Evolutionary conservation across 2,329 filamentous ascomycete species (phyloP).

Genomic region (Ophiostoma sp.): DNA sequence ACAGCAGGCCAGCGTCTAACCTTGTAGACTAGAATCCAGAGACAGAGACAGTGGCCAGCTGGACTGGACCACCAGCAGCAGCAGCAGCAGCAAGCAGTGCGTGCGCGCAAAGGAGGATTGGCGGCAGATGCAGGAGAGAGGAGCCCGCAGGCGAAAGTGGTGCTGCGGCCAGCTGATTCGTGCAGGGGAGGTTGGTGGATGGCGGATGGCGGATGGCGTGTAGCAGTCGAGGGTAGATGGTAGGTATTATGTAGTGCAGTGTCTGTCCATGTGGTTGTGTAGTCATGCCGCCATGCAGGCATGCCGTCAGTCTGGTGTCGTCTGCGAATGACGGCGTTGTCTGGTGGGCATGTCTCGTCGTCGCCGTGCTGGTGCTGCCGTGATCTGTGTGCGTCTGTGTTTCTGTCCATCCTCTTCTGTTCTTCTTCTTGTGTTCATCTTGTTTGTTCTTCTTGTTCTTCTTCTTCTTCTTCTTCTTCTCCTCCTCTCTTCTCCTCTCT

Average conservation of each 20-base stretch:
- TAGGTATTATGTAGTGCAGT: neutral
- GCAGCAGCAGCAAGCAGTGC: neutral
- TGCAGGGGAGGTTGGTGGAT: conserved; percentile 17
- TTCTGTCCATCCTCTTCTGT: neutral
- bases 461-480: neutral
- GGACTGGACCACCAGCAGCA: too few relatives aligned
- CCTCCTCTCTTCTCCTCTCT: neutral
- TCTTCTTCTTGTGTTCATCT: neutral
- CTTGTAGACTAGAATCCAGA: neutral
- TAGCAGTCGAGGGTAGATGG: neutral
- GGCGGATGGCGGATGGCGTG: neutral
- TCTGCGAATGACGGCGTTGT: neutral
- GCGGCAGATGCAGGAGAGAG: conserved; percentile 23
- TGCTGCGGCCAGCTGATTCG: conserved; percentile 21
- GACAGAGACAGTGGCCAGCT: neutral
- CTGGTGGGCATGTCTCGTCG: neutral
- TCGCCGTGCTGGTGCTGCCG: neutral
- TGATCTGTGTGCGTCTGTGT: too few relatives aligned
- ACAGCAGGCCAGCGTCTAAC: neutral
- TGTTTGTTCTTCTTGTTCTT: neutral
- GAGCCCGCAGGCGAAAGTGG: conserved; percentile 17
- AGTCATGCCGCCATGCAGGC: neutral
- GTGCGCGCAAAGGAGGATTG: conserved; percentile 5
- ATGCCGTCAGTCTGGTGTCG: neutral
- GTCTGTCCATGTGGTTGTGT: neutral